A percentile compares a stretch with the other conserved stretches of the same genome.
phyloP scores from a whole-genome alignment of 768 basidiomycete genomes.

The Filobasidium floriforme region DNA sequence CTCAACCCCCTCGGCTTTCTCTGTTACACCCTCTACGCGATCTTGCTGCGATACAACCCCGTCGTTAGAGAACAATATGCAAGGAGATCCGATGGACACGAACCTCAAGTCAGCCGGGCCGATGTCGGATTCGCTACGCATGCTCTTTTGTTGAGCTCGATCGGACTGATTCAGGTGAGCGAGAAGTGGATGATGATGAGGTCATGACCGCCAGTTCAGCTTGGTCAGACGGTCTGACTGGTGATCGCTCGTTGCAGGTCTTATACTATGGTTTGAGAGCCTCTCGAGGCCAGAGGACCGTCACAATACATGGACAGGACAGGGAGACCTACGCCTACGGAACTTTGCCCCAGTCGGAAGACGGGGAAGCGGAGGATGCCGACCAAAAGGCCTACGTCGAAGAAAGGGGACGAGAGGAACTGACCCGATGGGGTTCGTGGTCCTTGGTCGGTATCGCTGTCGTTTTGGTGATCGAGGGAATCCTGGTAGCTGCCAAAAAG shows the following conservation, averaged over 20 bases:
- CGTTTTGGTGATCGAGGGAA: not conserved
- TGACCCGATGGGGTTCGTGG: conserved; percentile 13
- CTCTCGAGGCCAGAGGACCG: not conserved
- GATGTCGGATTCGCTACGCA: conserved; percentile 49
- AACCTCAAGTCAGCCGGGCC: conserved; percentile 42
- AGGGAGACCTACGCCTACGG: not conserved
- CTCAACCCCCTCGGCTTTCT: conserved; percentile 47
- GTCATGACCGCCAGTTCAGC: too few species aligned
- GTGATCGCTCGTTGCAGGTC: not conserved
- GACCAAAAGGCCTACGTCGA: not conserved
- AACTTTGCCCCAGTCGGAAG: conserved; percentile 24
- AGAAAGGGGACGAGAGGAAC: conserved; percentile 14
- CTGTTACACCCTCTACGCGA: conserved; percentile 43
- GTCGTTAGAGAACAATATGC: conserved; percentile 44
- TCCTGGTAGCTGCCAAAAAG: conserved; percentile 9
- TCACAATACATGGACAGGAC: not conserved
- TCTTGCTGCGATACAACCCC: conserved; percentile 38
- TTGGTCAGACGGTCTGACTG: not conserved
- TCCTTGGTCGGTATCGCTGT: conserved; percentile 13
- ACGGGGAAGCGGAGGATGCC: conserved; percentile 3
- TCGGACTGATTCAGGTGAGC: conserved; percentile 41
- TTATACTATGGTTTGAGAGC: not conserved
- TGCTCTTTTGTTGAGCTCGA: conserved; percentile 38
- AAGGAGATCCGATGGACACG: conserved; percentile 43
- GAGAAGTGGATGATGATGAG: conserved; percentile 14